Evolutionary conservation across 768 basidiomycete species (phyloP).

Genomic region (Myochromella boudieri): DNA sequence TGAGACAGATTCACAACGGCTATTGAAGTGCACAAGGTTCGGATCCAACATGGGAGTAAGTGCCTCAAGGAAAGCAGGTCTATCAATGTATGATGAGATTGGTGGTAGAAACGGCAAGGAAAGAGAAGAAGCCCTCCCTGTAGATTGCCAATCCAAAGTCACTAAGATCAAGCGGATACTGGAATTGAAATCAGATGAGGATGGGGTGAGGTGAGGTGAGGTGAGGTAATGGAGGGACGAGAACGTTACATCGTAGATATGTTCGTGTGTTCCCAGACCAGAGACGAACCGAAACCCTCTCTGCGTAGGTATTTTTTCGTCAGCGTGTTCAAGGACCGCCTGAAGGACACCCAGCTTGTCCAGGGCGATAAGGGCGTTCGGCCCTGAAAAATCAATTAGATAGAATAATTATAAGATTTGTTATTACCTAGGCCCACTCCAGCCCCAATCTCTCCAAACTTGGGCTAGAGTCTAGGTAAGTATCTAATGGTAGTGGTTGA

Average conservation of each 20-base stretch:
- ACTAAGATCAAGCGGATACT: conserved; percentile 32
- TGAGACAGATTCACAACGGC: conserved; percentile 42
- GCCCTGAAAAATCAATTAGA: conserved; percentile 28
- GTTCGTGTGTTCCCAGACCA: conserved; percentile 40
- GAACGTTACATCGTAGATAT: conserved; percentile 42
- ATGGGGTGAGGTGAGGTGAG: background rate
- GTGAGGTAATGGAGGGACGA: background rate
- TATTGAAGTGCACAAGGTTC: conserved; percentile 44
- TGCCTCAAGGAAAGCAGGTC: conserved; percentile 51
- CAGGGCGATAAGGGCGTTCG: conserved; percentile 49
- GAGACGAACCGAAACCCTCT: conserved; percentile 40
- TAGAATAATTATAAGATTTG: background rate
- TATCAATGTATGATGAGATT: conserved; percentile 17
- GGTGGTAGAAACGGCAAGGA: background rate
- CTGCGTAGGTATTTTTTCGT: conserved; percentile 29
- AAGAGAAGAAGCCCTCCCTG: conserved; percentile 20
- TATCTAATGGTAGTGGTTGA: background rate
- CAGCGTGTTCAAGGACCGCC: conserved; percentile 36
- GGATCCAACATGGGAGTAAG: conserved; percentile 43
- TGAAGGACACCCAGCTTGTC: conserved; percentile 44
- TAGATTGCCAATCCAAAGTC: conserved; percentile 46
- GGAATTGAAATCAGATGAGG: conserved; percentile 1
- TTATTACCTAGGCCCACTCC: conserved; percentile 48
- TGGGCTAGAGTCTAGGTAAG: conserved; percentile 29
- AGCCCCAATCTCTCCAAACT: conserved; percentile 55